Conservation (phyloP, 2,329 filamentous ascomycete species). For the Raffaelea arxii region DNA sequence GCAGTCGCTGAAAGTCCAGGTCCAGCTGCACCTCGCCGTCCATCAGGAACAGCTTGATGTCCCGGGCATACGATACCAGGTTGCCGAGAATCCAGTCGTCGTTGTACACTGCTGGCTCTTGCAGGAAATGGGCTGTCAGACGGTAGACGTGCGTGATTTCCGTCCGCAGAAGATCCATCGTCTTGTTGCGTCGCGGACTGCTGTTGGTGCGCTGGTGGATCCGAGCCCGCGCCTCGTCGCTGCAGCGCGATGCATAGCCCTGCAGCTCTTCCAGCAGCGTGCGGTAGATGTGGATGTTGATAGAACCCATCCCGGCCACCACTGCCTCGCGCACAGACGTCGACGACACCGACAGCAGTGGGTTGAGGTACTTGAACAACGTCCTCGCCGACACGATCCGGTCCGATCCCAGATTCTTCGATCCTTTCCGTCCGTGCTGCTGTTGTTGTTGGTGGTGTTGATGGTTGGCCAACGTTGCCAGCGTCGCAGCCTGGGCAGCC, state of each 20-base stretch:
- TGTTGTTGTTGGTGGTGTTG: conserved; percentile 12
- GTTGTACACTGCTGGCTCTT: conserved; percentile 65
- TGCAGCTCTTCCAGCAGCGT: conserved; percentile 85
- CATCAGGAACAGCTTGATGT: conserved; percentile 88
- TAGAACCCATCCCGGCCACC: conserved; percentile 83
- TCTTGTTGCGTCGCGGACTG: conserved; percentile 69
- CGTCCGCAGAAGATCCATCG: conserved; percentile 78
- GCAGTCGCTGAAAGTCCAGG: conserved; percentile 84
- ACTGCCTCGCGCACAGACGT: conserved; percentile 80
- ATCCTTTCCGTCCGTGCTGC: conserved; percentile 75
- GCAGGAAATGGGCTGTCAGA: conserved; percentile 81
- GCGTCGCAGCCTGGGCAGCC: too few species aligned
- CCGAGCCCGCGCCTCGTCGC: conserved; percentile 76
- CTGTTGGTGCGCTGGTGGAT: conserved; percentile 82
- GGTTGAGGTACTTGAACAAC: conserved; percentile 85
- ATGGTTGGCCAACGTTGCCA: too few species aligned
- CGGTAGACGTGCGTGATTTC: conserved; percentile 97
- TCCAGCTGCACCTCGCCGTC: conserved; percentile 92
- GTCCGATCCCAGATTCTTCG: conserved; percentile 55
- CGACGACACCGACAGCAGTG: conserved; percentile 71
- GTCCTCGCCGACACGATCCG: conserved; percentile 82
- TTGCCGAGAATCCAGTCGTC: conserved; percentile 89
- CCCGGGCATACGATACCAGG: conserved; percentile 80
- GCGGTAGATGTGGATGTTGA: conserved; percentile 88
- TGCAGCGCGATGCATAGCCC: conserved; percentile 74